Conservation (phyloP, 257 asterid genomes). For the Pogostemon cablin region DNA sequence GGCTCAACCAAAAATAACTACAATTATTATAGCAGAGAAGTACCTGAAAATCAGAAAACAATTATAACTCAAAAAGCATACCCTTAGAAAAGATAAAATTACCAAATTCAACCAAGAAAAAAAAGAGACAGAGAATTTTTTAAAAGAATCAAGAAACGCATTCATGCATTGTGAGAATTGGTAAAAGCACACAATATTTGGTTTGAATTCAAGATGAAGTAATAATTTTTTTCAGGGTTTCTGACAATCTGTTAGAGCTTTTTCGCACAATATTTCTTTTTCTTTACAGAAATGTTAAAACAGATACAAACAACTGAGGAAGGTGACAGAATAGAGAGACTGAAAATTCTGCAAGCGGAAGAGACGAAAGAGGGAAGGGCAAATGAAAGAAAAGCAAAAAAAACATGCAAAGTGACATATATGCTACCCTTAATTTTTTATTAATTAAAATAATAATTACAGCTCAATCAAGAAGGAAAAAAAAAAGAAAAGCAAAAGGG, state of each 20-base stretch:
- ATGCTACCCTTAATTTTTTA: slow-evolving; percentile 25
- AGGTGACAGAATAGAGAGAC: background rate
- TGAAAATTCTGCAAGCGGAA: slow-evolving; percentile 30
- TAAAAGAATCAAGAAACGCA: slow-evolving; percentile 20
- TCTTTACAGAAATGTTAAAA: background rate
- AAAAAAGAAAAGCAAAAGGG: slow-evolving; percentile 19
- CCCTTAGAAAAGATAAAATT: background rate
- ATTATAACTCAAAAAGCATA: background rate
- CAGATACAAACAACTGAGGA: background rate
- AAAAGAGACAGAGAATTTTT: background rate
- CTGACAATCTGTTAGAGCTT: slow-evolving; percentile 14
- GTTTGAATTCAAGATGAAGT: background rate
- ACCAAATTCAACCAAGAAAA: background rate
- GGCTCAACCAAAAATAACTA: slow-evolving; percentile 27
- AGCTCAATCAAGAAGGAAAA: slow-evolving; percentile 25
- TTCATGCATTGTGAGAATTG: slow-evolving; percentile 20
- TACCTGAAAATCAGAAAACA: slow-evolving; percentile 28
- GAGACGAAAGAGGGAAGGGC: slow-evolving; percentile 23
- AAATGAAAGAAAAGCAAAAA: slow-evolving; percentile 17
- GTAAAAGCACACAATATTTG: background rate
- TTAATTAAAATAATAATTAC: slow-evolving; percentile 10
- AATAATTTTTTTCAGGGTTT: slow-evolving; percentile 19
- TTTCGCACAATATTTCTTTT: background rate
- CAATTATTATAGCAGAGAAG: slow-evolving; percentile 13
- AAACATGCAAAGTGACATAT: slow-evolving; percentile 55